These are phyloP conservation scores for Helotiales sp. DNA, from an alignment of 2,329 filamentous ascomycete genomes.

Conservation along the genomic window DNA sequence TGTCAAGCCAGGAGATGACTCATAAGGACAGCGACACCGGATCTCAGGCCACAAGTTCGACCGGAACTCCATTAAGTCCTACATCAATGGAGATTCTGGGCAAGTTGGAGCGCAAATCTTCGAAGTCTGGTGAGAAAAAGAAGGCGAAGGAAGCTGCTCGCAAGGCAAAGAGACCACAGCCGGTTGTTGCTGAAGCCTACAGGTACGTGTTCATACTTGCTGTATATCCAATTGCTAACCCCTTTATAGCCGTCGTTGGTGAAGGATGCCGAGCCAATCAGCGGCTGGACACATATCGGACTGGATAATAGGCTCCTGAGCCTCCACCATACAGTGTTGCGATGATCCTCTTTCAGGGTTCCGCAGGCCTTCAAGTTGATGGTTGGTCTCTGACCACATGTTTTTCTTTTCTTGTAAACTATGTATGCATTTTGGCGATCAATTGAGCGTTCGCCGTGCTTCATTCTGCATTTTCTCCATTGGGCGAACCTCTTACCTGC, in stretches of 20 bases:
- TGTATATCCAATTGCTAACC: constrained; percentile 26
- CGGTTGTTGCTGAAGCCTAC: constrained; percentile 48
- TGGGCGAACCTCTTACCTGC: constrained; percentile 10
- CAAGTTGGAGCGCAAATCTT: constrained; percentile 30
- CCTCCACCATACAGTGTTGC: constrained; percentile 36
- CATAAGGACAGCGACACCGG: constrained; percentile 11
- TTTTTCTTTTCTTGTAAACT: constrained; percentile 11
- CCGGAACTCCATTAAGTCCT: constrained; percentile 35
- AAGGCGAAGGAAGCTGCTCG: constrained; percentile 42
- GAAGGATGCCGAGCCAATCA: constrained; percentile 21
- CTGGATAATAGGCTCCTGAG: constrained; percentile 1
- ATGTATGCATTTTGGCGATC: background rate
- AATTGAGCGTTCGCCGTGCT: background rate
- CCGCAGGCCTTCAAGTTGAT: constrained; percentile 39
- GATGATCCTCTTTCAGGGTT: constrained; percentile 25
- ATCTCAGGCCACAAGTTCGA: background rate
- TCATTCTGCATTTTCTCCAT: constrained; percentile 11
- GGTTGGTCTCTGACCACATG: constrained; percentile 24
- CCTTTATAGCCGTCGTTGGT: constrained; percentile 48
- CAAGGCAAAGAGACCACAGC: constrained; percentile 46
- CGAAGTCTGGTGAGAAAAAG: constrained; percentile 22
- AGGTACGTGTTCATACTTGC: constrained; percentile 34
- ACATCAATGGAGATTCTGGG: constrained; percentile 40
- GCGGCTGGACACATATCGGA: background rate
- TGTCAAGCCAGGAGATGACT: background rate